A percentile compares a stretch with the other conserved stretches of the same genome.
These are phyloP conservation scores for Cladophialophora exuberans DNA, from an alignment of 2,329 filamentous ascomycete genomes.

Conservation along the genomic window DNA sequence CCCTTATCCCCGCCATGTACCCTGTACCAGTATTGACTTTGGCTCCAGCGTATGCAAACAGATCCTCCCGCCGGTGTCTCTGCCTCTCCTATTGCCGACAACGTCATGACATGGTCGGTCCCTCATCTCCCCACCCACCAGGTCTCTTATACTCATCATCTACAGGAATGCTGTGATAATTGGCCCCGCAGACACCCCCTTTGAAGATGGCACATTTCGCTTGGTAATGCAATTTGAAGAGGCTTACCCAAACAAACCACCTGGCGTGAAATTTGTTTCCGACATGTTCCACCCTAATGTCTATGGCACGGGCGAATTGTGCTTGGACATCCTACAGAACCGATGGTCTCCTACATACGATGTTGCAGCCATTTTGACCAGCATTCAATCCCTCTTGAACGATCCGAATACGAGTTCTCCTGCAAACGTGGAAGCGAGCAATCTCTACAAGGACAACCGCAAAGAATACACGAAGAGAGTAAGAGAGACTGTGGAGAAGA, in stretches of 20 bases:
- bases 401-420: constrained; percentile 98
- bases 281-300: constrained; percentile 99
- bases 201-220: constrained; percentile 96
- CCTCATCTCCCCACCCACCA: neutral
- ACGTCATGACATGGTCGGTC: constrained; percentile 90
- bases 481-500: constrained; percentile 76
- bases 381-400: constrained; percentile 95
- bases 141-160: neutral
- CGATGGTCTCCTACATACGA: constrained; percentile 99
- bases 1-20: neutral
- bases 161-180: constrained; percentile 97
- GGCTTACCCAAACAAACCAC: constrained; percentile 97
- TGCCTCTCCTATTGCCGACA: constrained; percentile 91
- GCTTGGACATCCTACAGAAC: constrained; percentile 95
- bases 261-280: constrained; percentile 96
- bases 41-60: constrained; percentile 89
- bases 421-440: constrained; percentile 96
- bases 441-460: constrained; percentile 96
- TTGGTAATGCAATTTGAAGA: constrained; percentile 99
- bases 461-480: constrained; percentile 85
- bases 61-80: constrained; percentile 96
- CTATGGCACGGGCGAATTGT: constrained; percentile 94
- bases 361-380: constrained; percentile 93
- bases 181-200: constrained; percentile 92
- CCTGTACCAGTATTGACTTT: neutral